These are phyloP conservation scores for Quercus ilex DNA, from an alignment of 306 rosid species.

Conservation along the genomic window DNA sequence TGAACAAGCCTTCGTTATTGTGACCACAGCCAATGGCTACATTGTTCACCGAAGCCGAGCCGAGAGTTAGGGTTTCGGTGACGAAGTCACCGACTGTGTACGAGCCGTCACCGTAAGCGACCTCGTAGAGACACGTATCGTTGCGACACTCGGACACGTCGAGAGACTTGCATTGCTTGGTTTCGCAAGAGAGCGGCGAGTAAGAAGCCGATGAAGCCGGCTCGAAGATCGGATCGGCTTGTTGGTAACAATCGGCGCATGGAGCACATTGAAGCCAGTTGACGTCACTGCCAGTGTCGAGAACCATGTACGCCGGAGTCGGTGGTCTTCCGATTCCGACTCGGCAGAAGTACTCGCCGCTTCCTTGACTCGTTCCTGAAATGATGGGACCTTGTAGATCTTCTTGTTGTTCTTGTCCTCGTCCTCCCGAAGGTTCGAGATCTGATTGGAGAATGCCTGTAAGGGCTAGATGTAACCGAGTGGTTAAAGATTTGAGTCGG, in stretches of 20 bases:
- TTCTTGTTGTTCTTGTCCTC: background rate
- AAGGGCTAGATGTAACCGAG: constrained; percentile 48
- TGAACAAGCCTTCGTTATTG: constrained; percentile 72
- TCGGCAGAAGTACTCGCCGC: constrained; percentile 93
- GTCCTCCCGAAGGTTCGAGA: constrained; percentile 31
- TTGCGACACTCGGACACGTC: constrained; percentile 76
- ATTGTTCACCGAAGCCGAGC: constrained; percentile 28
- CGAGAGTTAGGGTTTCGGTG: constrained; percentile 67
- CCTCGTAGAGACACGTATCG: constrained; percentile 79
- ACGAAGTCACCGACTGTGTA: constrained; percentile 83
- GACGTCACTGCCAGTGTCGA: constrained; percentile 98
- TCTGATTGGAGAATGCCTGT: constrained; percentile 37
- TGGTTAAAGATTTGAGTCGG: constrained; percentile 56
- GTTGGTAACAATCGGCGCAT: constrained; percentile 81
- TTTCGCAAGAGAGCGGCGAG: constrained; percentile 48
- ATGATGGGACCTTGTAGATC: constrained; percentile 45
- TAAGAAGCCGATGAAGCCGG: constrained; percentile 62
- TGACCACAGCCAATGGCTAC: constrained; percentile 89
- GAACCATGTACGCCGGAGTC: constrained; percentile 59
- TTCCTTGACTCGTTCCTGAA: constrained; percentile 88
- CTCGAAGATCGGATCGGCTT: constrained; percentile 77
- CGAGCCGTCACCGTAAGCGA: constrained; percentile 91
- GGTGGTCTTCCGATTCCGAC: constrained; percentile 82
- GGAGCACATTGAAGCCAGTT: constrained; percentile 95
- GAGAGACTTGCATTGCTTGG: constrained; percentile 59